Evolutionary conservation across 495 filamentous ascomycete genomes (phyloP).

Genomic region (Schizothecium vesticola): DNA sequence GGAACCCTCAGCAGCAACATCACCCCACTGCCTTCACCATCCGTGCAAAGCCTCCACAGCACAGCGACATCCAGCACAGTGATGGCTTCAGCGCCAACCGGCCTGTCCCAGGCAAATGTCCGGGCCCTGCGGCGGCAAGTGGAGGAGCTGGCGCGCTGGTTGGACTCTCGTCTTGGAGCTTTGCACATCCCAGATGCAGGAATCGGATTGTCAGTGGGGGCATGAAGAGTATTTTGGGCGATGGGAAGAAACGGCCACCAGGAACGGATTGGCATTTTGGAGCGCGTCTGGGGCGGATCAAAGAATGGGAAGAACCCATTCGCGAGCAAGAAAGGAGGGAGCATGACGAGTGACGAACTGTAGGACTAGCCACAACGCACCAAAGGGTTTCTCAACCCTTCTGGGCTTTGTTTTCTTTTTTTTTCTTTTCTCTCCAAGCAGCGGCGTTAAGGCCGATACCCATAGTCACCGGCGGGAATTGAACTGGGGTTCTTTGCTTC

Average conservation of each 20-base stretch:
- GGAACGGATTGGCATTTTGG: not conserved
- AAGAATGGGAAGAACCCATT: no score
- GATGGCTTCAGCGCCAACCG: slow-evolving; percentile 21
- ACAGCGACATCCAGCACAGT: slow-evolving; percentile 17
- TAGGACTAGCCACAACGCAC: not conserved
- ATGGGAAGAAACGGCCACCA: not conserved
- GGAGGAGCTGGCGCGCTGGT: slow-evolving; percentile 41
- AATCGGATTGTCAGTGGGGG: slow-evolving; percentile 6
- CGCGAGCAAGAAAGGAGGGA: not conserved
- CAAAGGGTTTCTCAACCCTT: not conserved
- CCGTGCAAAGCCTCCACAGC: slow-evolving; percentile 2
- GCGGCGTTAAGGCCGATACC: not conserved
- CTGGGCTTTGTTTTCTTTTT: not conserved
- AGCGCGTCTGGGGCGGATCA: not conserved
- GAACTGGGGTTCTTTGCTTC: not conserved
- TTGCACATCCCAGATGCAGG: slow-evolving; percentile 39
- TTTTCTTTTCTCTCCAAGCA: not conserved
- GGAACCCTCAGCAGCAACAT: not conserved
- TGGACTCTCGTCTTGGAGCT: slow-evolving; percentile 39
- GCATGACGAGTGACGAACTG: not conserved
- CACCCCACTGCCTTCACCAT: not conserved
- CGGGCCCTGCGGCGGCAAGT: slow-evolving; percentile 41
- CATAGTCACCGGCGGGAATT: not conserved
- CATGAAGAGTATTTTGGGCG: not conserved
- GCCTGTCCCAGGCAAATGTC: slow-evolving; percentile 26